A percentile compares a stretch with the other conserved stretches of the same genome.
phyloP scores from a whole-genome alignment of 805 yeast species.

The Metschnikowia reukaufii region DNA sequence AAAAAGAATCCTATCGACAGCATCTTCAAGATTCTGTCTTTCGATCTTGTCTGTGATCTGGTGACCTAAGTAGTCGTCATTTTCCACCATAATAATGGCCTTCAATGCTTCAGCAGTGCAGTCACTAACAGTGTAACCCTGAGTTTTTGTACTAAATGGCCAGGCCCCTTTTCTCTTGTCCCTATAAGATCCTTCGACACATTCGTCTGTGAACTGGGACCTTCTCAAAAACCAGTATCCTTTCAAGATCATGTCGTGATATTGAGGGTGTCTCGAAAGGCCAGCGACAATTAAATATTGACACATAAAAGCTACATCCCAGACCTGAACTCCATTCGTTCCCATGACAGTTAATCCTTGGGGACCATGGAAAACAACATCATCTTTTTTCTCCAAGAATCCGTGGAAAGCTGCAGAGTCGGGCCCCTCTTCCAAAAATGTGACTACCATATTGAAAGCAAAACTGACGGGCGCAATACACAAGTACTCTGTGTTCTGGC shows the following conservation, averaged over 20 bases:
- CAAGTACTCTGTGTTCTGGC: constrained; percentile 72
- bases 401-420: constrained; percentile 60
- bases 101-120: constrained; percentile 96
- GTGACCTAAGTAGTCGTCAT: constrained; percentile 48
- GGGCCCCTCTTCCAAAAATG: constrained; percentile 67
- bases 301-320: constrained; percentile 93
- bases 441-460: constrained; percentile 76
- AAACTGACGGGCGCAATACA: constrained; percentile 94
- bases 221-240: constrained; percentile 72
- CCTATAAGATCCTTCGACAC: constrained; percentile 74
- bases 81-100: constrained; percentile 88
- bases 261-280: constrained; percentile 66
- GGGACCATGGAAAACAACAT: constrained; percentile 79
- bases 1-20: constrained; percentile 71
- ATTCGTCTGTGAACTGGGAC: constrained; percentile 82
- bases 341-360: constrained; percentile 95
- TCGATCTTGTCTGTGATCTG: constrained; percentile 46
- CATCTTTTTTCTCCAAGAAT: constrained; percentile 62
- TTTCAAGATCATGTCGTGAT: constrained; percentile 57
- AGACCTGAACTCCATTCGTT: constrained; percentile 94
- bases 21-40: constrained; percentile 55
- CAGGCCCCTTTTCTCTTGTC: constrained; percentile 87
- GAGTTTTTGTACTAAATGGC: constrained; percentile 95
- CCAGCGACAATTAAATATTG: constrained; percentile 84
- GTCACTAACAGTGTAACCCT: constrained; percentile 95